phyloP scores from a whole-genome alignment of 1,284 basidiomycete species.

The Xerocomus nothofagi region DNA sequence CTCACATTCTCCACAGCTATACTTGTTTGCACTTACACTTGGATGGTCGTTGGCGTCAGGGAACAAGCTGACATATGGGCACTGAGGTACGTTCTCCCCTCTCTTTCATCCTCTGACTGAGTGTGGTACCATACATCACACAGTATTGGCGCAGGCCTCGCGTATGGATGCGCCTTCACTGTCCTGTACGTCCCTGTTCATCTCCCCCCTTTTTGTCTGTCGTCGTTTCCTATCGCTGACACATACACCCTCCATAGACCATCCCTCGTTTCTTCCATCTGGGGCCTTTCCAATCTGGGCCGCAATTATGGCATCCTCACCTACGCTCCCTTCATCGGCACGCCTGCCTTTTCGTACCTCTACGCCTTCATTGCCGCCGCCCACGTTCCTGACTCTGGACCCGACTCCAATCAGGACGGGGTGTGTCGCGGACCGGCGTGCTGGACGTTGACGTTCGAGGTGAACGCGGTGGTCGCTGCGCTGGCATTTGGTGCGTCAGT shows the following conservation, averaged over 20 bases:
- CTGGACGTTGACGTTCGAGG: slow-evolving; percentile 65
- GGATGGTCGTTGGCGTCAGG: slow-evolving; percentile 50
- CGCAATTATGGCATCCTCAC: slow-evolving; percentile 74
- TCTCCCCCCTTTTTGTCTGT: not conserved
- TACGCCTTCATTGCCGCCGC: slow-evolving; percentile 65
- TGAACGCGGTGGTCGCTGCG: slow-evolving; percentile 45
- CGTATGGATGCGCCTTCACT: slow-evolving; percentile 69
- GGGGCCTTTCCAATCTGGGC: slow-evolving; percentile 66
- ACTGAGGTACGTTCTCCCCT: slow-evolving; percentile 49
- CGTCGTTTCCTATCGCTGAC: not conserved
- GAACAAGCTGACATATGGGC: slow-evolving; percentile 55
- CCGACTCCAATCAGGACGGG: slow-evolving; percentile 32
- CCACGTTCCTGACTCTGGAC: slow-evolving; percentile 36
- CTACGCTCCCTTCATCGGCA: slow-evolving; percentile 72
- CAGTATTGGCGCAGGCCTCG: slow-evolving; percentile 59
- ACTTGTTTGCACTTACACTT: slow-evolving; percentile 51
- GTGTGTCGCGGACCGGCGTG: slow-evolving; percentile 61
- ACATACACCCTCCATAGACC: slow-evolving; percentile 44
- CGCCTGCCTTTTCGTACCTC: slow-evolving; percentile 70
- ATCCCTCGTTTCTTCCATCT: slow-evolving; percentile 65
- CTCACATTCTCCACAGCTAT: slow-evolving; percentile 48
- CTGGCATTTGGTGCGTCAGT: slow-evolving; percentile 45
- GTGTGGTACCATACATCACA: not conserved
- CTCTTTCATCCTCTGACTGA: not conserved
- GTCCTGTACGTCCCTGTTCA: slow-evolving; percentile 54